phyloP scores from a whole-genome alignment of 106 monocot genomes.

The Dactylorhiza incarnata region DNA sequence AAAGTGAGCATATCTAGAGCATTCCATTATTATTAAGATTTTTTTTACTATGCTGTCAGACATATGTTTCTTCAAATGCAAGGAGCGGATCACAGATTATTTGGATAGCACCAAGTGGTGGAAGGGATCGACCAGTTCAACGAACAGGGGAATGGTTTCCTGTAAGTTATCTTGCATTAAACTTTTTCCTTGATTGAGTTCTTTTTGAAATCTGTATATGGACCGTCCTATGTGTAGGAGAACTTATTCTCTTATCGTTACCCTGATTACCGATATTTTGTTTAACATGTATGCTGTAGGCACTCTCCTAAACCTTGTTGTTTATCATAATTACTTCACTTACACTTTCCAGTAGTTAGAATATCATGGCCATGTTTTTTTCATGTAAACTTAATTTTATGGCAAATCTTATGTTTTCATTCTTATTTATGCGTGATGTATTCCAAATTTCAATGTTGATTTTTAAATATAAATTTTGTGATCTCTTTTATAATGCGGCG shows the following conservation, averaged over 20 bases:
- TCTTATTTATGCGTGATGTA: constrained; percentile 6
- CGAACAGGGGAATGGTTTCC: constrained; percentile 73
- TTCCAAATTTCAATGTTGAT: too few relatives aligned
- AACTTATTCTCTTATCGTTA: background rate
- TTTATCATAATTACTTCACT: background rate
- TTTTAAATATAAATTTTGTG: too few relatives aligned
- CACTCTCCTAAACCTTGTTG: background rate
- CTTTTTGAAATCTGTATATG: background rate
- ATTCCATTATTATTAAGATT: background rate
- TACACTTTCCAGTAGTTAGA: background rate
- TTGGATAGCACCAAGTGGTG: constrained; percentile 99
- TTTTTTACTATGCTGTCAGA: background rate
- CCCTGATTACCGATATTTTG: background rate
- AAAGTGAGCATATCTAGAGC: constrained; percentile 23
- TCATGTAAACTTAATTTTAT: constrained; percentile 1
- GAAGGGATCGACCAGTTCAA: constrained; percentile 83
- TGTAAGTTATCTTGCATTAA: constrained; percentile 36
- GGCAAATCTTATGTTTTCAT: background rate
- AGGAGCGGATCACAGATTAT: constrained; percentile 85
- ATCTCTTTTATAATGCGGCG: too few relatives aligned
- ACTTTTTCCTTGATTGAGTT: background rate
- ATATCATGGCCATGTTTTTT: background rate
- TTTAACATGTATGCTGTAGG: background rate
- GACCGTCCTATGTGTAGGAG: background rate
- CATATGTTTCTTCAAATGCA: constrained; percentile 2